A percentile compares a stretch with the other conserved stretches of the same genome.
These are phyloP conservation scores for Tolypocladium capitatum DNA, from an alignment of 2,329 filamentous ascomycete species.

Conservation along the genomic window DNA sequence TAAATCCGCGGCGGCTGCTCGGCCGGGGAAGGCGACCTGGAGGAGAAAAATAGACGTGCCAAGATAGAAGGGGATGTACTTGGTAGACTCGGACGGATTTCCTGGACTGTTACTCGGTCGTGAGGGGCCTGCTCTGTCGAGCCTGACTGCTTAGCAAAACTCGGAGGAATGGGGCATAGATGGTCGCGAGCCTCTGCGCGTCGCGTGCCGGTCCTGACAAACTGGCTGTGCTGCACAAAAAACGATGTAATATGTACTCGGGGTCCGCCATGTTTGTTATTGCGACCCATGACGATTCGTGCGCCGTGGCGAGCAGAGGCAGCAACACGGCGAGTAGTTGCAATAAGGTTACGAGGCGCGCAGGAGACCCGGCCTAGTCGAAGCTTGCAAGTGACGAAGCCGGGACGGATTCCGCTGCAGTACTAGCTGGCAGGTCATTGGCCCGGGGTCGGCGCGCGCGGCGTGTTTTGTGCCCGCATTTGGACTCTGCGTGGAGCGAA, in stretches of 20 bases:
- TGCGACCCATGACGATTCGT: not conserved
- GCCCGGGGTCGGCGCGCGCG: too few relatives aligned
- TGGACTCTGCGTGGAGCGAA: too few relatives aligned
- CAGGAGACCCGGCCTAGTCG: not conserved
- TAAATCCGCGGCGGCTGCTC: slow-evolving; percentile 2
- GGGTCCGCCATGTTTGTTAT: not conserved
- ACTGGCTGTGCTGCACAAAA: not conserved
- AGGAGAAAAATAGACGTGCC: not conserved
- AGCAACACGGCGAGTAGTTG: not conserved
- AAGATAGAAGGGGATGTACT: not conserved
- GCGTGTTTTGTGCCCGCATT: too few relatives aligned
- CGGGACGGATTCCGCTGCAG: not conserved
- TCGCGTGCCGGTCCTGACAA: not conserved
- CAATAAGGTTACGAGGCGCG: not conserved
- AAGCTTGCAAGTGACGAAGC: not conserved
- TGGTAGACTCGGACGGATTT: not conserved
- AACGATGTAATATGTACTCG: not conserved
- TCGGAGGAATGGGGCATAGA: not conserved
- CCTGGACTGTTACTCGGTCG: not conserved
- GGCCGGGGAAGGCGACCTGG: not conserved
- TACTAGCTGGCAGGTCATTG: not conserved
- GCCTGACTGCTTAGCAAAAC: not conserved
- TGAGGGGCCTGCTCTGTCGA: not conserved
- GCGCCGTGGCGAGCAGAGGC: not conserved
- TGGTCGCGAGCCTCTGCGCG: not conserved